phyloP scores from a whole-genome alignment of 2,329 filamentous ascomycete genomes.

The Aphanoascus verrucosus region DNA sequence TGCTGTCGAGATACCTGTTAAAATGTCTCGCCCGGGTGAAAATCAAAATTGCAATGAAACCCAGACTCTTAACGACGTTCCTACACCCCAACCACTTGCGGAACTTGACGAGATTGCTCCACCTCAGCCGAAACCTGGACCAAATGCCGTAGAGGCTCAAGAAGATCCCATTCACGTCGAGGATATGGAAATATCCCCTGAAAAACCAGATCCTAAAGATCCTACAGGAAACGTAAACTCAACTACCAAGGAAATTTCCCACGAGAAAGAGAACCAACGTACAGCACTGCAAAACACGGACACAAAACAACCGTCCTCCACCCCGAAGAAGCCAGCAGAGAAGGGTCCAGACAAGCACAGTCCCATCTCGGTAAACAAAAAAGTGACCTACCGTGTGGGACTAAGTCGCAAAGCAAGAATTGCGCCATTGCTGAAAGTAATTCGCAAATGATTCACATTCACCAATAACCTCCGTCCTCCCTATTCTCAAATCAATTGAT shows the following conservation, averaged over 20 bases:
- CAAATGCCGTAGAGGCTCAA: background rate
- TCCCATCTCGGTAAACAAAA: constrained; percentile 30
- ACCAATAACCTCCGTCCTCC: background rate
- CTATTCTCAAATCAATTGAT: background rate
- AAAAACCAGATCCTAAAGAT: background rate
- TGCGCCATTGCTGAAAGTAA: constrained; percentile 38
- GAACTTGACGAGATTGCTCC: background rate
- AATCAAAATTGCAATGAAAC: background rate
- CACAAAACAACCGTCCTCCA: background rate
- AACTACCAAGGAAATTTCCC: background rate
- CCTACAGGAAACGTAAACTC: background rate
- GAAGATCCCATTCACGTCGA: background rate
- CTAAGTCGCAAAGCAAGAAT: constrained; percentile 41
- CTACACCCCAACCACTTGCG: background rate
- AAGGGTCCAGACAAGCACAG: constrained; percentile 33
- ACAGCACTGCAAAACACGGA: background rate
- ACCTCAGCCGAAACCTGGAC: background rate
- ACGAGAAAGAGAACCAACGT: background rate
- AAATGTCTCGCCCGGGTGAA: background rate
- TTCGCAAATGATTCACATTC: constrained; percentile 28
- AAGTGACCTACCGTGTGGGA: constrained; percentile 38
- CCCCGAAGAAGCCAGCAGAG: constrained; percentile 12
- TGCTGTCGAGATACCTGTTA: constrained; percentile 3
- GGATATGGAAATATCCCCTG: background rate
- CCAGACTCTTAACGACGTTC: background rate